Evolutionary conservation across 1,284 basidiomycete species (phyloP).

Genomic region (Ustilago sp.): DNA sequence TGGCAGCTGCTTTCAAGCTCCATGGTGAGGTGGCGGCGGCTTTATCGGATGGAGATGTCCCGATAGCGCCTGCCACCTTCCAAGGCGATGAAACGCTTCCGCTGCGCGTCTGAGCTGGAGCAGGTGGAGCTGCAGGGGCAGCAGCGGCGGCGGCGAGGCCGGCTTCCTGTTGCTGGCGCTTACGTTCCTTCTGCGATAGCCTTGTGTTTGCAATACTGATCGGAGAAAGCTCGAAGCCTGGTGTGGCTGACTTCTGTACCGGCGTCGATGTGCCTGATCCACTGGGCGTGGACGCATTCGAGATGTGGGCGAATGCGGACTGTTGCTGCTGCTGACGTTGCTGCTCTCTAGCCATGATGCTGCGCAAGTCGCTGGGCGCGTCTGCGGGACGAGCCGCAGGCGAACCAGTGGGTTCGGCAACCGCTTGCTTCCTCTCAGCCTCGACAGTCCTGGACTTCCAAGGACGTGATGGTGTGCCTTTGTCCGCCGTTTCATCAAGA

Average conservation of each 20-base stretch:
- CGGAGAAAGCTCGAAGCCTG: constrained; percentile 36
- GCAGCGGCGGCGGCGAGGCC: constrained; percentile 33
- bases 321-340: constrained; percentile 42
- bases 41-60: constrained; percentile 32
- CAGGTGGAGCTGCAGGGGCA: constrained; percentile 14
- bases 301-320: constrained; percentile 3
- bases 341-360: constrained; percentile 79
- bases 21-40: constrained; percentile 27
- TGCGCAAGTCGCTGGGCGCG: constrained; percentile 76
- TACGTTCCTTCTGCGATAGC: constrained; percentile 65
- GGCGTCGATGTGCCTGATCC: constrained; percentile 45
- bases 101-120: constrained; percentile 18
- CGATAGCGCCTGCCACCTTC: constrained; percentile 17
- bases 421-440: constrained; percentile 68
- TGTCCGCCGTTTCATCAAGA: constrained; percentile 35
- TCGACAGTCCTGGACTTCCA: constrained; percentile 73
- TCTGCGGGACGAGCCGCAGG: constrained; percentile 29
- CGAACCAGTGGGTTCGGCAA: constrained; percentile 16
- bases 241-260: constrained; percentile 17
- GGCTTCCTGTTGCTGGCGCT: constrained; percentile 56
- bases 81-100: constrained; percentile 43
- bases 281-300: constrained; percentile 37
- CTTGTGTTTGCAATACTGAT: constrained; percentile 48
- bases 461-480: constrained; percentile 53
- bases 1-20: constrained; percentile 41